Conservation (phyloP, 2,329 filamentous ascomycete species). For the Fusarium anthophilum region DNA sequence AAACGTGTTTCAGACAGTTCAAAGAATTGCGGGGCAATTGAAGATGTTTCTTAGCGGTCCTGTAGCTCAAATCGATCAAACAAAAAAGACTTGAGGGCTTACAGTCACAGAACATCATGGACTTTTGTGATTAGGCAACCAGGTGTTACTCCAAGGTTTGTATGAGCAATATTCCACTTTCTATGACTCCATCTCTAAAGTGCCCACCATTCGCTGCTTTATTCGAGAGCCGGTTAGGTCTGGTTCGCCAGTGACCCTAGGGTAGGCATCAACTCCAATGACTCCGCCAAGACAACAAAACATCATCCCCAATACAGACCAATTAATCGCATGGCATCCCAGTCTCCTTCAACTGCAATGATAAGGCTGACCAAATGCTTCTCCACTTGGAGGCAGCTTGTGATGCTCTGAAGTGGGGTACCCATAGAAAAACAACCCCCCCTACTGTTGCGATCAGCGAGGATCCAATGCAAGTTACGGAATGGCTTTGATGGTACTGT, state of each 20-base stretch:
- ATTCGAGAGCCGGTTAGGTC: too few species aligned
- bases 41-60: rapidly evolving
- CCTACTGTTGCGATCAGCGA: background rate
- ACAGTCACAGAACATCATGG: too few species aligned
- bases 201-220: background rate
- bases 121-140: background rate
- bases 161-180: background rate
- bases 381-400: background rate
- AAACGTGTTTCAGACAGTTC: background rate
- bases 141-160: rapidly evolving
- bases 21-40: too few species aligned
- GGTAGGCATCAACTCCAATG: background rate
- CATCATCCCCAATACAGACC: background rate
- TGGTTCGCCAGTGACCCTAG: background rate
- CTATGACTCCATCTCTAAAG: background rate
- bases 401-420: background rate
- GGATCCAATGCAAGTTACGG: background rate
- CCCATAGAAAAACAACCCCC: background rate
- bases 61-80: too few species aligned
- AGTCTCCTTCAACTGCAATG: background rate
- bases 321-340: background rate
- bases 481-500: background rate
- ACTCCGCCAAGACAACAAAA: background rate
- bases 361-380: background rate
- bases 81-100: too few species aligned